Evolutionary conservation across 1,139 yeast genomes (phyloP), one percentile per base, ranked within the genome.

Genomic region (Suhomyces yuchorum): DNA sequence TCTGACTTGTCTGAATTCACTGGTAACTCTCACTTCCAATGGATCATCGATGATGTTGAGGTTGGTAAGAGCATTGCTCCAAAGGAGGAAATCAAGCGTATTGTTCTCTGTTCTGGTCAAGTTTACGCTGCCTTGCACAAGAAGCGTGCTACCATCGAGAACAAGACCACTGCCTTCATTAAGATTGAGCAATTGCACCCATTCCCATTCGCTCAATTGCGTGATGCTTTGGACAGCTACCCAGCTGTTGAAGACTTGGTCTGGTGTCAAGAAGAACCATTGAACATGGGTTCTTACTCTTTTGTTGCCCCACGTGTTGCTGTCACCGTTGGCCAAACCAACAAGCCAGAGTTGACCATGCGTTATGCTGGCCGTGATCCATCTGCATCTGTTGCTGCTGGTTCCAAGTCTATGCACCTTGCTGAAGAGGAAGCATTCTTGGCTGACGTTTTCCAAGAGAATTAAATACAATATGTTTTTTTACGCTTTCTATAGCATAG

Each of bases 261-360:
- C 42, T 95, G 95, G 95, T 87, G 96, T 73, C 99, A 95, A 78
- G 99, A 95, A 77, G 99, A 95, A 78, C 99, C 99, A 60, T 81
- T 93, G 75, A 95, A 95, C 77, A 93, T 93, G 85, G 99, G 99
- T 72, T 77, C 89, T 45, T 92, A 87, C 87, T 67, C 86, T 34
- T 90, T 66, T 63, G 91, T 78, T 51, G 77, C 79, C 55, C 99
- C 97, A 67, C 87, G 99, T 76, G 70, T 93, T 51, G 73, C 75
- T 52, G 87, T 96, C 43, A 79, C 85, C 40, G 71, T 93, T 68
- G 79, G 78, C 56, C 89, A 89, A 73, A 87, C 96, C 51, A 81
- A 82, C 45, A 75, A 78, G 53, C 72, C 78, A 65, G 82, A 74
- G 61, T 63, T 71, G 59, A 62, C 67, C 28, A 66, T 88, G 56